Percentiles rank a stretch among this genome's conserved stretches.
These are phyloP conservation scores for Septoria linicola DNA, from an alignment of 2,329 filamentous ascomycete species.

Conservation along the genomic window DNA sequence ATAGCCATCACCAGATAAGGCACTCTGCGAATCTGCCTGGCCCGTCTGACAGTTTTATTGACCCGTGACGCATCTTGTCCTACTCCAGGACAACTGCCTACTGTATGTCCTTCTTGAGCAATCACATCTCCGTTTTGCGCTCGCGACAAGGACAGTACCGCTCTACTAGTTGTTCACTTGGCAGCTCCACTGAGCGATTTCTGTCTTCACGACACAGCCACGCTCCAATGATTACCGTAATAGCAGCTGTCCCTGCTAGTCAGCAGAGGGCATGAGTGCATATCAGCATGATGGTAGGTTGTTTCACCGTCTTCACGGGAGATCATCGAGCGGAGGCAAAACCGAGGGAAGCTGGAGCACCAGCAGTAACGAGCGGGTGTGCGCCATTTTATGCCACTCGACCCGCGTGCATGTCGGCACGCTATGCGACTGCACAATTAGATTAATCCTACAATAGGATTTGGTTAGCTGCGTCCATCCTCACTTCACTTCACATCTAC, in stretches of 20 bases:
- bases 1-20: too few species aligned
- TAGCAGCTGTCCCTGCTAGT: constrained; percentile 10
- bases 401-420: constrained; percentile 4
- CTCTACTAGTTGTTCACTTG: too few species aligned
- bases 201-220: constrained; percentile 11
- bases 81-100: too few species aligned
- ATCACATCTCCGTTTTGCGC: too few species aligned
- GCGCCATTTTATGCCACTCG: constrained; percentile 5
- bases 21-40: too few species aligned
- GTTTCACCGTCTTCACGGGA: constrained; percentile 7
- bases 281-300: constrained; percentile 3
- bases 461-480: constrained; percentile 13
- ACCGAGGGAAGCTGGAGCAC: neutral
- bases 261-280: constrained; percentile 1
- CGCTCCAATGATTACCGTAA: neutral
- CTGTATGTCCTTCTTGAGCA: too few species aligned
- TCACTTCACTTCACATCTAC: constrained; percentile 18
- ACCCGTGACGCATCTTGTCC: too few species aligned
- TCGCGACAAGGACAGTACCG: too few species aligned
- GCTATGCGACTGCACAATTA: neutral
- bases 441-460: neutral
- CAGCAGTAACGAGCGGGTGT: neutral
- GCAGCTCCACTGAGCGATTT: constrained; percentile 19
- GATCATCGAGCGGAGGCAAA: constrained; percentile 3
- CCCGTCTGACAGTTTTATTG: too few species aligned